Evolutionary conservation across 371 early-diverging fungal genomes (phyloP).

Genomic region (Actinomucor elegans): DNA sequence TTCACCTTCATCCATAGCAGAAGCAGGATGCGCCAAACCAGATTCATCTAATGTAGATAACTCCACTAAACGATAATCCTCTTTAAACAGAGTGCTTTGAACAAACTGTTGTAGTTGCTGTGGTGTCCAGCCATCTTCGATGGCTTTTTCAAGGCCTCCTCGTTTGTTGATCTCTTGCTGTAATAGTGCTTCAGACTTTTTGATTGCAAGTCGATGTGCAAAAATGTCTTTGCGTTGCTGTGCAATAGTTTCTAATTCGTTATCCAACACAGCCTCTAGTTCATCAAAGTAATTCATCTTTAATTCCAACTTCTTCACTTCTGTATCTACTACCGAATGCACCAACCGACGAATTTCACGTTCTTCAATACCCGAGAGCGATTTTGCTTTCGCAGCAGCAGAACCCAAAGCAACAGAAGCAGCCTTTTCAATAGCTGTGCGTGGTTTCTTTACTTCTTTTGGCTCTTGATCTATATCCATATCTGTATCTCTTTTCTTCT

Average conservation of each 20-base stretch:
- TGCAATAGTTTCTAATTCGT: slow-evolving; percentile 81
- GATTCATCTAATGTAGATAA: slow-evolving; percentile 7
- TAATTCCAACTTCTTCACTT: slow-evolving; percentile 84
- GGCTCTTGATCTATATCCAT: slow-evolving; percentile 28
- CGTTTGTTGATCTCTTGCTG: slow-evolving; percentile 50
- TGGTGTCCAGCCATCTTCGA: slow-evolving; percentile 41
- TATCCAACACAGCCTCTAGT: slow-evolving; percentile 82
- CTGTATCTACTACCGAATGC: slow-evolving; percentile 78
- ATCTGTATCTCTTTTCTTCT: slow-evolving; percentile 16
- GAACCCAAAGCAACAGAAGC: slow-evolving; percentile 68
- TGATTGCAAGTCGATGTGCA: slow-evolving; percentile 70
- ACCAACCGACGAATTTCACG: slow-evolving; percentile 79
- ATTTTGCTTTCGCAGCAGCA: slow-evolving; percentile 70
- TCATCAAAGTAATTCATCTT: slow-evolving; percentile 93
- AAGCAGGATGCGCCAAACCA: slow-evolving; percentile 13
- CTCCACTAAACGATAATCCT: slow-evolving; percentile 35
- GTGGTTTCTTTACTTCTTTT: slow-evolving; percentile 27
- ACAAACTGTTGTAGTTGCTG: slow-evolving; percentile 43
- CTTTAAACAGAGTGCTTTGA: slow-evolving; percentile 30
- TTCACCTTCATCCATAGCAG: slow-evolving; percentile 33
- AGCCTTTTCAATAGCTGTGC: slow-evolving; percentile 56
- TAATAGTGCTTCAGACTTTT: slow-evolving; percentile 54
- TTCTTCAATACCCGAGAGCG: slow-evolving; percentile 71
- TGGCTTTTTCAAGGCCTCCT: slow-evolving; percentile 33
- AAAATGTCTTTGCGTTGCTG: slow-evolving; percentile 81